Percentiles rank a stretch among this genome's conserved stretches.
Evolutionary conservation across 2,329 filamentous ascomycete genomes (phyloP).

Genomic region (Thermoascus crustaceus): DNA sequence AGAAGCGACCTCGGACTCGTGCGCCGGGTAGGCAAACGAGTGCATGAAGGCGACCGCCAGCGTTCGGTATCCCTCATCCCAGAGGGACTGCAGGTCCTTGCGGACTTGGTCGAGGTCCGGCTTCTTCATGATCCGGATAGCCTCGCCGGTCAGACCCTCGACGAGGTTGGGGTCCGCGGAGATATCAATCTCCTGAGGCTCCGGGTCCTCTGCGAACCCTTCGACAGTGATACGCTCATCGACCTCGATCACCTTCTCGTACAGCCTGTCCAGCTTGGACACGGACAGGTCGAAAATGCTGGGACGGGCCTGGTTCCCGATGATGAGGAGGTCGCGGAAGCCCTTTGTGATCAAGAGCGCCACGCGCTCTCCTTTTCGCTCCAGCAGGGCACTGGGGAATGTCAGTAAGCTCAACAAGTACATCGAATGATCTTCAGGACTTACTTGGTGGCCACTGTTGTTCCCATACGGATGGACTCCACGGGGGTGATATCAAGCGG

Average conservation of each 20-base stretch:
- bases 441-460: constrained; percentile 74
- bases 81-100: constrained; percentile 49
- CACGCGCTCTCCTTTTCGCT: constrained; percentile 76
- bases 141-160: constrained; percentile 51
- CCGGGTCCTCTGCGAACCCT: constrained; percentile 21
- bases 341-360: constrained; percentile 76
- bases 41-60: constrained; percentile 56
- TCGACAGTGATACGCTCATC: constrained; percentile 41
- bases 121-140: constrained; percentile 56
- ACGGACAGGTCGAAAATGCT: constrained; percentile 82
- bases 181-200: constrained; percentile 12
- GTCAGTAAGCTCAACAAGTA: constrained; percentile 71
- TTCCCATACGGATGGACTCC: constrained; percentile 69
- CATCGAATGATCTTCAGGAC: neutral
- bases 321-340: constrained; percentile 73
- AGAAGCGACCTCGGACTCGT: constrained; percentile 66
- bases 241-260: constrained; percentile 17
- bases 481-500: constrained; percentile 11
- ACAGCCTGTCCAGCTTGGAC: constrained; percentile 56
- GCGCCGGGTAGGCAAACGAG: constrained; percentile 75
- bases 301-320: constrained; percentile 81
- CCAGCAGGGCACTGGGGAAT: constrained; percentile 77
- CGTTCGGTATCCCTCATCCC: constrained; percentile 25
- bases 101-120: constrained; percentile 47
- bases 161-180: constrained; percentile 11